Evolutionary conservation across 371 early-diverging fungal species (phyloP), one percentile per base, ranked within the genome.

Genomic region (Mucor ambiguus): DNA sequence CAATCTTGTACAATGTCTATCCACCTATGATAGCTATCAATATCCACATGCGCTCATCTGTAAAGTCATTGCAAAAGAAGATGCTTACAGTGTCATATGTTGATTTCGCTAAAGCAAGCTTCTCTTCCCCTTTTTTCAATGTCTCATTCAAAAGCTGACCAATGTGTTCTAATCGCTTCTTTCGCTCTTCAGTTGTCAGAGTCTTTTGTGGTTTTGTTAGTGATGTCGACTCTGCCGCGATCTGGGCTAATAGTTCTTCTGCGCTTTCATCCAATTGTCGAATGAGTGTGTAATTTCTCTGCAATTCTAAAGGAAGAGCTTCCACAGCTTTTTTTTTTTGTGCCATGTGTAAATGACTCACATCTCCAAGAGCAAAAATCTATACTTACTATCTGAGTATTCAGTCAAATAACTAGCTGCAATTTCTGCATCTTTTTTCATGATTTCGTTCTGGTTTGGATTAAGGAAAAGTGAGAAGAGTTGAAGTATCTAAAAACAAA

Each of bases 111-210:
- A 98, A 71, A 0, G 93, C 90, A 8, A 96, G 93, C 64, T 97
- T 98, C 46, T 96, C 96, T 75, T 96, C 96, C 26, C 96, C 95
- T 69, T 95, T 91, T 69, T 94, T 92, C 22, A 95, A 71, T 16
- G 87, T 87, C 38, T 91, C 92, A 5, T 83, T 80, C 28, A 93
- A 77, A 52, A 87, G 69, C 26, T 76, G 85, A 30, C 84, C 78
- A 52, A 97, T 82, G 14, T 73, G 76, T 57, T 79, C 77, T 58
- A 96, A 78, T 37, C 79, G 67, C 66, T 85, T 76, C 32, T 78
- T 74, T 55, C 90, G 76, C 62, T 90, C 85, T 62, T 90, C 82
- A 43, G 71, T 66, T 5, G 78, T 64, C 20, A 83, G 52, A 12
- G 43, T 22, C 11, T 46, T 41, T 10, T 28, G 46, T 9, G 14